phyloP scores from a whole-genome alignment of 2,329 filamentous ascomycete genomes.

The Aureobasidium sp. region DNA sequence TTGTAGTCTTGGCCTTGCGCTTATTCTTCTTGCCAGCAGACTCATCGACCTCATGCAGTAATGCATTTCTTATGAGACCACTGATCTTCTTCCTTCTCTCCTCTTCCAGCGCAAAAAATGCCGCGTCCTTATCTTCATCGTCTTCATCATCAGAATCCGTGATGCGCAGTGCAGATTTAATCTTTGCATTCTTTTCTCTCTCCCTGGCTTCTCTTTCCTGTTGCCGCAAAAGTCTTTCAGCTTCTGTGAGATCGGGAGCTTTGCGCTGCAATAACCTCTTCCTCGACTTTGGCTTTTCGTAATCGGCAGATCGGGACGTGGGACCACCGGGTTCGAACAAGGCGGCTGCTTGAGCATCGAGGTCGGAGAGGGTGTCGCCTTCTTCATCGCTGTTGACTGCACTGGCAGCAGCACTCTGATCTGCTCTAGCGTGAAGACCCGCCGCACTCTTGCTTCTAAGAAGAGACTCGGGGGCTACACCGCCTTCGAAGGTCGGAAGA shows the following conservation, averaged over 20 bases:
- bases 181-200: conserved; percentile 64
- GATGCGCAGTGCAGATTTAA: conserved; percentile 80
- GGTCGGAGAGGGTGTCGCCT: conserved; percentile 1
- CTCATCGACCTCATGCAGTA: conserved; percentile 33
- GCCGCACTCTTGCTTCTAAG: conserved; percentile 61
- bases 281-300: conserved; percentile 50
- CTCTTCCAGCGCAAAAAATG: conserved; percentile 73
- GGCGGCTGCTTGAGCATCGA: conserved; percentile 34
- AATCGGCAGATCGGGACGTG: conserved; percentile 31
- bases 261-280: conserved; percentile 41
- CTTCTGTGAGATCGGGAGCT: conserved; percentile 53
- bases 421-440: conserved; percentile 6
- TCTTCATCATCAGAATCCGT: conserved; percentile 80
- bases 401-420: not conserved
- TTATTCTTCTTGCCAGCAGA: conserved; percentile 20
- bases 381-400: conserved; percentile 14
- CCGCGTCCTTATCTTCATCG: conserved; percentile 63
- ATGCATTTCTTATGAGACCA: conserved; percentile 39
- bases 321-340: conserved; percentile 64
- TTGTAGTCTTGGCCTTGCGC: conserved; percentile 15
- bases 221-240: conserved; percentile 50
- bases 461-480: conserved; percentile 64
- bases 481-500: conserved; percentile 69
- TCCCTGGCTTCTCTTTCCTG: conserved; percentile 58
- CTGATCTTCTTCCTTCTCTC: conserved; percentile 51